Evolutionary conservation across 495 filamentous ascomycete genomes (phyloP).

Genomic region (Hypoxylon lenormandii): DNA sequence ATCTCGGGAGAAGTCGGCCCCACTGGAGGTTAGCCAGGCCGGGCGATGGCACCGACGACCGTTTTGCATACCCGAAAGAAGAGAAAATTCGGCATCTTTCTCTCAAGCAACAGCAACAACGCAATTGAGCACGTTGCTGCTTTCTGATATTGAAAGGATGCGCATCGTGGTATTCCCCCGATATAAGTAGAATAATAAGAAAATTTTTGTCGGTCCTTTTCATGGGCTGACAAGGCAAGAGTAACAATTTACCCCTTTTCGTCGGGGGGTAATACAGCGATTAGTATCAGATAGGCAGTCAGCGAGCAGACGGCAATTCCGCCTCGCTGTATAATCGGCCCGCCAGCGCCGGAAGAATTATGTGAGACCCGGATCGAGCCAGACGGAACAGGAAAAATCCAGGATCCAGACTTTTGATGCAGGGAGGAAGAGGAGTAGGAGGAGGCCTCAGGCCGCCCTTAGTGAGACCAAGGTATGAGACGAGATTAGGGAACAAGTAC

Average conservation of each 20-base stretch:
- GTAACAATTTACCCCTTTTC: conserved; percentile 19
- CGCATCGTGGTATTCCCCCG: not conserved
- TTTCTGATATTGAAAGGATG: not conserved
- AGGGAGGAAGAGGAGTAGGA: conserved; percentile 10
- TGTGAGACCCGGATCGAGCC: conserved; percentile 10
- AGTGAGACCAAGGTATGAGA: not conserved
- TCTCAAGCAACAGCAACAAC: conserved; percentile 13
- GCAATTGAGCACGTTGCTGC: conserved; percentile 17
- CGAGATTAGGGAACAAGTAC: conserved; percentile 8
- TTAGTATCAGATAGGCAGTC: conserved; percentile 33
- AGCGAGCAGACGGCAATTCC: conserved; percentile 19
- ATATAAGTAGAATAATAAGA: not conserved
- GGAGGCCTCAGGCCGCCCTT: conserved; percentile 11
- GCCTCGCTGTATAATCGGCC: conserved; percentile 37
- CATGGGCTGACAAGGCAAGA: conserved; percentile 20
- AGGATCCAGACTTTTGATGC: conserved; percentile 15
- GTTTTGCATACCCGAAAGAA: conserved; percentile 24
- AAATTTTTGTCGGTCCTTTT: conserved; percentile 40
- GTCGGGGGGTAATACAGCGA: conserved; percentile 33
- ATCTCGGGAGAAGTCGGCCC: conserved; percentile 42
- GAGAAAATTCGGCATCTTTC: not conserved
- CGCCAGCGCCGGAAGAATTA: conserved; percentile 33
- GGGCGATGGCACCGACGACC: conserved; percentile 26
- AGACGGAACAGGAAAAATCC: conserved; percentile 23
- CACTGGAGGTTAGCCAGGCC: conserved; percentile 20